Evolutionary conservation across 768 basidiomycete species (phyloP).

Genomic region (Pilatotrama ljubarskyi): DNA sequence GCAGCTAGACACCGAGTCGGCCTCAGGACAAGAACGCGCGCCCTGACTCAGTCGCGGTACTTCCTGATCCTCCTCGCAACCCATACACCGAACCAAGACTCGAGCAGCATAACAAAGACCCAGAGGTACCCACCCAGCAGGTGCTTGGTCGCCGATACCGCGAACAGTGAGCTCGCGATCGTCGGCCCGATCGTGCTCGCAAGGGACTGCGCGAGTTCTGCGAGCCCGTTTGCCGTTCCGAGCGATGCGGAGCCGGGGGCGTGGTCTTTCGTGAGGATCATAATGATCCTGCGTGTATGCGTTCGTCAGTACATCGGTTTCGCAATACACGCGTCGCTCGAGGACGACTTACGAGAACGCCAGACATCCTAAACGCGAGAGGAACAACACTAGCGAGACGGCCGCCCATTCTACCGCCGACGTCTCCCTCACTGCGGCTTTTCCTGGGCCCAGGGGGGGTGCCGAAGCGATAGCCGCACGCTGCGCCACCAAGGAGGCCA

Average conservation of each 20-base stretch:
- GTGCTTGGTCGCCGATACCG: slow-evolving; percentile 25
- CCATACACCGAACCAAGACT: slow-evolving; percentile 21
- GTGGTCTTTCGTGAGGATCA: slow-evolving; percentile 34
- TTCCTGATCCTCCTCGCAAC: slow-evolving; percentile 23
- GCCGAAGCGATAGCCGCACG: slow-evolving; percentile 33
- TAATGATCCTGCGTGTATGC: slow-evolving; percentile 26
- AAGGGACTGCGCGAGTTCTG: slow-evolving; percentile 34
- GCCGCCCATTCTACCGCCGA: slow-evolving; percentile 50
- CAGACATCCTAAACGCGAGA: slow-evolving; percentile 47
- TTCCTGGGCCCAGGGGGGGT: slow-evolving; percentile 6
- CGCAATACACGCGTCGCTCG: neutral
- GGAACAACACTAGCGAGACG: slow-evolving; percentile 45
- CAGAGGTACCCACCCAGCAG: slow-evolving; percentile 29
- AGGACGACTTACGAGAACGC: slow-evolving; percentile 51
- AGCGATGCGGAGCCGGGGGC: slow-evolving; percentile 31
- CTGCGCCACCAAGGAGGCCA: slow-evolving; percentile 50
- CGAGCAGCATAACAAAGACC: slow-evolving; percentile 26
- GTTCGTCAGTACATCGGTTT: neutral
- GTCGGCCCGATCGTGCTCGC: slow-evolving; percentile 31
- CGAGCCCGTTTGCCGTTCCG: slow-evolving; percentile 34
- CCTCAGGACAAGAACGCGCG: no score
- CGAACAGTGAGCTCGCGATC: slow-evolving; percentile 32
- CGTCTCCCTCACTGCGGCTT: slow-evolving; percentile 10
- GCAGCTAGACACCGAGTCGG: neutral
- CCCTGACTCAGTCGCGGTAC: slow-evolving; percentile 19